Evolutionary conservation across 2,329 filamentous ascomycete genomes (phyloP).

Genomic region (Cercospora nicotianae): DNA sequence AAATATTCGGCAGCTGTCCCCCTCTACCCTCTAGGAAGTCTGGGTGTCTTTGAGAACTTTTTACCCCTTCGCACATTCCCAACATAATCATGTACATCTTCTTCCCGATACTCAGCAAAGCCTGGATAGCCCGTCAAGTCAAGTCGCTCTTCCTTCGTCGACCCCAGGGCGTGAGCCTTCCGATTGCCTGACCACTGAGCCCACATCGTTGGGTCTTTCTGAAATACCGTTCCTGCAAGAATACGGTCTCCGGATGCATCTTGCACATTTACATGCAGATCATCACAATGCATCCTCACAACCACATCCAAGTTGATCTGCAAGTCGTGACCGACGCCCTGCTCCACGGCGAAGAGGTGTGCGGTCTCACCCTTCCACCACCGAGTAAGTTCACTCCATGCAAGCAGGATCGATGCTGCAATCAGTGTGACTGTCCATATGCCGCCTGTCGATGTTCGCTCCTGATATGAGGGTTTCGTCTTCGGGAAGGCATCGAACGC

Average conservation of each 20-base stretch:
- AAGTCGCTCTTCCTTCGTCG: constrained; percentile 59
- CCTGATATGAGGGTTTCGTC: constrained; percentile 90
- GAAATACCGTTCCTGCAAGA: constrained; percentile 71
- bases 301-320: constrained; percentile 97
- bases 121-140: constrained; percentile 61
- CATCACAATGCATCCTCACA: constrained; percentile 79
- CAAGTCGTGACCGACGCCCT: constrained; percentile 79
- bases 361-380: constrained; percentile 85
- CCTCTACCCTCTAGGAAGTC: constrained; percentile 49
- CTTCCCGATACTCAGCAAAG: constrained; percentile 64
- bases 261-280: constrained; percentile 95
- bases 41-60: constrained; percentile 72
- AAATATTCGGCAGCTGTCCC: constrained; percentile 83
- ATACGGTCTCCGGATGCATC: constrained; percentile 92
- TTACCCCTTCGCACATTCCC: constrained; percentile 64
- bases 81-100: constrained; percentile 90
- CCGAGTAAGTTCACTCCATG: constrained; percentile 72
- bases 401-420: constrained; percentile 70
- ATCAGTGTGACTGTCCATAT: constrained; percentile 89
- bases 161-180: constrained; percentile 58
- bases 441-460: constrained; percentile 79
- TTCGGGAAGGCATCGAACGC: constrained; percentile 99
- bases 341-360: constrained; percentile 92
- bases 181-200: constrained; percentile 73
- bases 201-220: constrained; percentile 78